Conservation (phyloP, 2,329 filamentous ascomycete genomes). For the Mariannaea elegans region DNA sequence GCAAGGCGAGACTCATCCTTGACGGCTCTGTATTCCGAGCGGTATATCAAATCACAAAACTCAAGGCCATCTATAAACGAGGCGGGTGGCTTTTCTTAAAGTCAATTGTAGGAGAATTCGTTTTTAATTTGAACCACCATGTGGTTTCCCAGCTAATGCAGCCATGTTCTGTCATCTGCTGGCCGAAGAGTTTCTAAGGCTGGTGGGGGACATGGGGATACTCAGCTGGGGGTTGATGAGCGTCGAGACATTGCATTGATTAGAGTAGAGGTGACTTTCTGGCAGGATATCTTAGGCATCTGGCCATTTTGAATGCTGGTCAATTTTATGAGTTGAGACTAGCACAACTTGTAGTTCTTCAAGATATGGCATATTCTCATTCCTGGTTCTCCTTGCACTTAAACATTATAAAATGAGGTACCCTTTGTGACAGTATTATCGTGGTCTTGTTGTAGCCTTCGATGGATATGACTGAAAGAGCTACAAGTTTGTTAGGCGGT, state of each 20-base stretch:
- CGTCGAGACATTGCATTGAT: constrained; percentile 52
- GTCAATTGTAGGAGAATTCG: background rate
- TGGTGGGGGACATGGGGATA: constrained; percentile 38
- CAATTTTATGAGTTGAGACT: no score
- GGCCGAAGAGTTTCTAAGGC: constrained; percentile 21
- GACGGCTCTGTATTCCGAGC: constrained; percentile 80
- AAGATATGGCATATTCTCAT: no score
- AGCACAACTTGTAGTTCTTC: no score
- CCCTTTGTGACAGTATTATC: no score
- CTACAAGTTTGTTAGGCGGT: no score
- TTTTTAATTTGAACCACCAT: constrained; percentile 49
- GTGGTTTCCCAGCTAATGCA: constrained; percentile 50
- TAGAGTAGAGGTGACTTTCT: background rate
- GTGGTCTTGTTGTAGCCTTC: no score
- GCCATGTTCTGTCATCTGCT: constrained; percentile 50
- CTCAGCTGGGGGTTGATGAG: constrained; percentile 48
- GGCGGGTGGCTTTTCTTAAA: constrained; percentile 37
- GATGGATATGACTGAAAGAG: no score
- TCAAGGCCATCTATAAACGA: constrained; percentile 39
- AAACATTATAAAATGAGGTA: no score
- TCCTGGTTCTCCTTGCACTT: no score
- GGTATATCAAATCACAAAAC: constrained; percentile 61
- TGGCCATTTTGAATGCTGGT: no score
- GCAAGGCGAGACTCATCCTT: constrained; percentile 80
- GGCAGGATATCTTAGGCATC: no score